Evolutionary conservation across 805 yeast genomes (phyloP).

Genomic region (Candida taoyuanica): DNA sequence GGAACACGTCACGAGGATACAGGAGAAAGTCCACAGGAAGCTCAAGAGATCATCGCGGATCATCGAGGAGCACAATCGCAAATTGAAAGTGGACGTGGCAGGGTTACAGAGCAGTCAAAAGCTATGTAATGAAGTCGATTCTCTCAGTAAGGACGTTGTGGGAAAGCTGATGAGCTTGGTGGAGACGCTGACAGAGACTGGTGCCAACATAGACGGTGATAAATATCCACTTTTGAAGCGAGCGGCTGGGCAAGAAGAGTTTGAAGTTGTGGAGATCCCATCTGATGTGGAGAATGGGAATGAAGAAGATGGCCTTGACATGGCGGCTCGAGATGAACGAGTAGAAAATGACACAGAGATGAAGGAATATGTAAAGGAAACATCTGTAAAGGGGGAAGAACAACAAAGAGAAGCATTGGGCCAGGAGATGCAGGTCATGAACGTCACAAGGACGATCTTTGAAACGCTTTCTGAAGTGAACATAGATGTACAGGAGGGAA

Average conservation of each 20-base stretch:
- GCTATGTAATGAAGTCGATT: slow-evolving; percentile 8
- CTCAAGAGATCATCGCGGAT: slow-evolving; percentile 6
- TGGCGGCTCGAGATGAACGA: neutral
- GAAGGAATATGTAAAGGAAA: neutral
- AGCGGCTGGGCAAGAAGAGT: slow-evolving; percentile 12
- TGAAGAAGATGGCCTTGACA: neutral
- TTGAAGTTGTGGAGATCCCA: slow-evolving; percentile 12
- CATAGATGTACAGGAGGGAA: neutral
- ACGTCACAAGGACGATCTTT: too few relatives aligned
- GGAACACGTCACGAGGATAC: slow-evolving; percentile 7
- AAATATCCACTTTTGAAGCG: slow-evolving; percentile 11
- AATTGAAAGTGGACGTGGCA: neutral
- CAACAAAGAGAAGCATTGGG: too few relatives aligned
- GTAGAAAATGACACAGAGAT: neutral
- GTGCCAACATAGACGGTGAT: slow-evolving; percentile 10
- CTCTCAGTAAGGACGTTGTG: slow-evolving; percentile 10
- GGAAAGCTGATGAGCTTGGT: slow-evolving; percentile 11
- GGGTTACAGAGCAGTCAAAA: neutral
- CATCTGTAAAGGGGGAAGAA: too few relatives aligned
- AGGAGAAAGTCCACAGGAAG: slow-evolving; percentile 11
- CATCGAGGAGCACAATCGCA: slow-evolving; percentile 7
- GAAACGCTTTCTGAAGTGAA: too few relatives aligned
- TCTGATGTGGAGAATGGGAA: slow-evolving; percentile 1
- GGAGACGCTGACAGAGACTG: slow-evolving; percentile 1
- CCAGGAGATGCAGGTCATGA: too few relatives aligned